Evolutionary conservation across 176 grass and related monocot genomes (phyloP), one percentile per base, ranked within the genome.

Genomic region (Poa annua): DNA sequence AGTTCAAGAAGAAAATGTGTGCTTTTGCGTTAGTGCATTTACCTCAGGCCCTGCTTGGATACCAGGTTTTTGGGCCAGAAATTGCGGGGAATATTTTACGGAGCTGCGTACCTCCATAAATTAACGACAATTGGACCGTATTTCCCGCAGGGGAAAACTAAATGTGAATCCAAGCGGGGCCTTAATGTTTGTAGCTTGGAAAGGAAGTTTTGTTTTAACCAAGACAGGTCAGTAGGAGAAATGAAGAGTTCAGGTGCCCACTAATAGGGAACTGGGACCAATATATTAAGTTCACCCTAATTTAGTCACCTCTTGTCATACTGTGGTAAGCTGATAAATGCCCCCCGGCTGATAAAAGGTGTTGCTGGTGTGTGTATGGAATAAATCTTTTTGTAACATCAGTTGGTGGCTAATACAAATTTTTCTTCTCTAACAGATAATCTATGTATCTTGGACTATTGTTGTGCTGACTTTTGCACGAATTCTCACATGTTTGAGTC

Each of bases 281-380:
- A 73, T 29, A 29, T 73, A 44, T 48, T 73, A 49, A 29, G 70
- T 49, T 72, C 45, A 50, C 57, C 44, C 44, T 32, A 50, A 50
- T 49, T 74, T 74, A 3, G 26, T 50, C 45, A 74, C 71, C 21
- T 19, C 44, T 50, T 74, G 45, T 41, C 38, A 36, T 36, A 36
- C 3, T 41, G 38, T 41, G 38, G 38, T 25, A 47, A 71, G 41
- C 26, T 72, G 16, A 5, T 47, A 12, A 41, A 39, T n/a, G n/a
- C n/a, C n/a, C n/a, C n/a, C n/a, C n/a, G n/a, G n/a, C n/a, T n/a
- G n/a, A n/a, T n/a, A n/a, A n/a, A n/a, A 7, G 63, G 63, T 42
- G 17, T 44, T 45, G 20, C 2, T 41, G 41, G 66, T 55, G 39
- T 70, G 21, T 45, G 8, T 45, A 3, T 45, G 6, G 20, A 70